phyloP scores from a whole-genome alignment of 225 moss, liverwort and hornwort species.

The Marchantia polymorpha region DNA sequence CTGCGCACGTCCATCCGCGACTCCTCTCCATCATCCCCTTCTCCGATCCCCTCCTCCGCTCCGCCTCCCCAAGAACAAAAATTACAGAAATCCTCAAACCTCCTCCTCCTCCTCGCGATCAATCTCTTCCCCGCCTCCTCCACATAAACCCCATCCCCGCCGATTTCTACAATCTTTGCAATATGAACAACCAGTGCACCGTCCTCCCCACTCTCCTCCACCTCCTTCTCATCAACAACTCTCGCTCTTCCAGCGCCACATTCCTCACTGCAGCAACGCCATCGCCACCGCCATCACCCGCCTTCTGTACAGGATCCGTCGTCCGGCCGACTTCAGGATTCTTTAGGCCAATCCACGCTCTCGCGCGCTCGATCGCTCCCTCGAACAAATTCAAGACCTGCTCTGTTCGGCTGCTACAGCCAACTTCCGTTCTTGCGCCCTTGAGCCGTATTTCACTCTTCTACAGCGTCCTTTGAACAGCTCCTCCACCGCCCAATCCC shows the following conservation, averaged over 20 bases:
- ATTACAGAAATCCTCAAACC: neutral
- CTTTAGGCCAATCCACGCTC: neutral
- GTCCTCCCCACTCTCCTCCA: neutral
- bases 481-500: neutral
- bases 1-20: slow-evolving; percentile 23
- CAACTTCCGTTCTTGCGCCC: neutral
- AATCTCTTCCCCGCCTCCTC: neutral
- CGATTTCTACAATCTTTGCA: slow-evolving; percentile 9
- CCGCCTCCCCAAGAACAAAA: slow-evolving; percentile 7
- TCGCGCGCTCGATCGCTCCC: neutral
- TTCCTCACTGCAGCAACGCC: neutral
- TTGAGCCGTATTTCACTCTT: neutral
- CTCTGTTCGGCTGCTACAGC: neutral
- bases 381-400: neutral
- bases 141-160: neutral
- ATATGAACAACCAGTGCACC: neutral
- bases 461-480: neutral
- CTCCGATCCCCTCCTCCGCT: neutral
- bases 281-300: neutral
- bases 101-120: neutral
- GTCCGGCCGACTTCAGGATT: neutral
- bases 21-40: slow-evolving; percentile 25
- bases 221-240: neutral
- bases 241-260: neutral
- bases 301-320: neutral